Conservation (phyloP, 768 basidiomycete species). For the Termitomyces sp. region DNA sequence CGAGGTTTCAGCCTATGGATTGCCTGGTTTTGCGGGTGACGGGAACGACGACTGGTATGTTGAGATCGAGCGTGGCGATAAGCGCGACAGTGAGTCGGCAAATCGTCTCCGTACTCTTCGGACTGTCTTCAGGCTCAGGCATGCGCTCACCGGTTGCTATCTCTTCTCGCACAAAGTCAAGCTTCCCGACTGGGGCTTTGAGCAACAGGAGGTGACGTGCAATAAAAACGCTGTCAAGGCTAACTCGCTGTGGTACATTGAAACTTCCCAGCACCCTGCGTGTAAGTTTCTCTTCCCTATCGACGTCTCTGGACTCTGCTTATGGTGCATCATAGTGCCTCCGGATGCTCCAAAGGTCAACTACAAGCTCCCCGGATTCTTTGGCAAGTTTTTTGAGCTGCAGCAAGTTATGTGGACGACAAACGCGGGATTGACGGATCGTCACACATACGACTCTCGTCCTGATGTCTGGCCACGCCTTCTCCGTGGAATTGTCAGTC, state of each 20-base stretch:
- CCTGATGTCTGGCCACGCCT: slow-evolving; percentile 89
- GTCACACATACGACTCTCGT: slow-evolving; percentile 94
- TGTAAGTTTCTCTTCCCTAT: slow-evolving; percentile 33
- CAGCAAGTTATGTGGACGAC: slow-evolving; percentile 97
- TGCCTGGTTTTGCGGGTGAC: slow-evolving; percentile 80
- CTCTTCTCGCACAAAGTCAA: slow-evolving; percentile 98
- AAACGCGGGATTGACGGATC: slow-evolving; percentile 92
- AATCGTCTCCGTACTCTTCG: slow-evolving; percentile 75
- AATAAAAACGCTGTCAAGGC: slow-evolving; percentile 91
- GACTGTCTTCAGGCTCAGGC: slow-evolving; percentile 78
- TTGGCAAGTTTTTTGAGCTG: slow-evolving; percentile 86
- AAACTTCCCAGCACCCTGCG: slow-evolving; percentile 75
- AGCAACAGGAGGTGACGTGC: slow-evolving; percentile 99
- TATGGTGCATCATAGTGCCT: slow-evolving; percentile 46
- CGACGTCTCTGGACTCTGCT: not conserved
- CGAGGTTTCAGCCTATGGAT: slow-evolving; percentile 93
- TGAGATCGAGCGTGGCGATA: slow-evolving; percentile 73
- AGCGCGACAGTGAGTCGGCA: slow-evolving; percentile 56
- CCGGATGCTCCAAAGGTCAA: slow-evolving; percentile 75
- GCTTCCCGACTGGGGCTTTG: slow-evolving; percentile 94
- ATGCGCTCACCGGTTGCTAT: slow-evolving; percentile 88
- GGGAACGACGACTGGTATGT: slow-evolving; percentile 91
- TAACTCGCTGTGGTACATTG: slow-evolving; percentile 93
- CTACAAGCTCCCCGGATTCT: slow-evolving; percentile 84
- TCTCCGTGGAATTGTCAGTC: slow-evolving; percentile 84